Base-by-base conservation (phyloP, 1,284 basidiomycete genomes). In the Trichosporon faecale region DNA sequence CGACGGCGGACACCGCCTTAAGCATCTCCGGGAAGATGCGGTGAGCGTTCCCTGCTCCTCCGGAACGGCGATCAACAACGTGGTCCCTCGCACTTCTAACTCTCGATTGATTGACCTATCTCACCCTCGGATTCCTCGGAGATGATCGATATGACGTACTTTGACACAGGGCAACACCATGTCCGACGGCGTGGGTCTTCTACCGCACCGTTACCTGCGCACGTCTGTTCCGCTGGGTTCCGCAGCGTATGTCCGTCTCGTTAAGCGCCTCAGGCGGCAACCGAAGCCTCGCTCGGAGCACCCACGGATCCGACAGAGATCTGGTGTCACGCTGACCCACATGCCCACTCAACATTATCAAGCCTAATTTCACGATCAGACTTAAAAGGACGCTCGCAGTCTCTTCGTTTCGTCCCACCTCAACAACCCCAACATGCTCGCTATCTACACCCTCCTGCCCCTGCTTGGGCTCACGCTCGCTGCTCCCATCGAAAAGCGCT, bases 401-500 rank as follows among this genome's bases (percentile, higher is more conserved):
- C 8, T 52, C 49, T 52, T 23, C 1, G 9, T 23, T 11, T 21
- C 6, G n/a, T n/a, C 21, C 8, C 49, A 52, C 11, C 49, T 52
- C 49, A 25, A 52, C 49, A 12, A 52, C 49, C 25, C n/a, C 57
- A 33, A 16, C 57, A 61, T 61, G 57, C 57, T 61, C 57, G 57
- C 27, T n/a, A 3, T 31, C 27, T 64, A 64, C 63, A 21, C 63
- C 5, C 33, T 40, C 21, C 21, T 27, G 23, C 63, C 63, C 25
- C 35, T 29, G 11, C 23, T 37, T 21, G 35, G 49, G 11, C 23
- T 52, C 21, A 40, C 35, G 21, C 27, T 64, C 25, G 63, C 63
- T 40, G 63, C 35, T 3, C 35, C 35, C n/a, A 2, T 64, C 31
- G 63, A 64, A 21, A 37, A 64, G 63, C 35, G 35, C 16, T 64